Evolutionary conservation across 345 rosid genomes (phyloP).

Genomic region (Anacardium occidentale): DNA sequence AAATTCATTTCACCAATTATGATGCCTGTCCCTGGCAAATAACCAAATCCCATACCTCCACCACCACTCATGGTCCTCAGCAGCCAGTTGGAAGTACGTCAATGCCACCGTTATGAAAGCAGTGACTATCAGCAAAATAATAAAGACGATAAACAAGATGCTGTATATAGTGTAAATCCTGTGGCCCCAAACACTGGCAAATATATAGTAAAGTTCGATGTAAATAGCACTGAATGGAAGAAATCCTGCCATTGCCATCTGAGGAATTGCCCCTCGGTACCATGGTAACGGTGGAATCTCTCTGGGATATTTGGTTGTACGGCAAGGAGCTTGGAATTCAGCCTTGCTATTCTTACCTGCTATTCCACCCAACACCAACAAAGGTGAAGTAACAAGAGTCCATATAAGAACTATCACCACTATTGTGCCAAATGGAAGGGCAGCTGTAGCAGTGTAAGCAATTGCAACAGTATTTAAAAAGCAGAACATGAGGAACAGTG

Average conservation of each 20-base stretch:
- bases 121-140: slow-evolving; percentile 54
- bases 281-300: slow-evolving; percentile 56
- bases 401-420: slow-evolving; percentile 56
- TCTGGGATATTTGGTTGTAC: slow-evolving; percentile 58
- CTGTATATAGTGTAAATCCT: slow-evolving; percentile 60
- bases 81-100: slow-evolving; percentile 61
- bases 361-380: slow-evolving; percentile 53
- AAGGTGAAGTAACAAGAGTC: slow-evolving; percentile 50
- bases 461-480: slow-evolving; percentile 56
- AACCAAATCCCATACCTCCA: slow-evolving; percentile 42
- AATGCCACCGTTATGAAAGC: slow-evolving; percentile 56
- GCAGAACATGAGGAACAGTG: slow-evolving; percentile 50
- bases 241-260: slow-evolving; percentile 66
- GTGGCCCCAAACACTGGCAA: slow-evolving; percentile 65
- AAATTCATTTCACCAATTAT: no score
- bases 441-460: slow-evolving; percentile 51
- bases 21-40: background rate
- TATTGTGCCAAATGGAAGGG: slow-evolving; percentile 53
- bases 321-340: slow-evolving; percentile 64
- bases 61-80: slow-evolving; percentile 64
- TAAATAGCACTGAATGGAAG: slow-evolving; percentile 59
- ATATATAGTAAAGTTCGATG: slow-evolving; percentile 54
- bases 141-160: slow-evolving; percentile 53
- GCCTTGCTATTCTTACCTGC: slow-evolving; percentile 62
- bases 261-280: slow-evolving; percentile 48